A percentile compares a stretch with the other conserved stretches of the same genome.
phyloP scores from a whole-genome alignment of 176 grass and related monocot genomes.

The Triticum monococcum region DNA sequence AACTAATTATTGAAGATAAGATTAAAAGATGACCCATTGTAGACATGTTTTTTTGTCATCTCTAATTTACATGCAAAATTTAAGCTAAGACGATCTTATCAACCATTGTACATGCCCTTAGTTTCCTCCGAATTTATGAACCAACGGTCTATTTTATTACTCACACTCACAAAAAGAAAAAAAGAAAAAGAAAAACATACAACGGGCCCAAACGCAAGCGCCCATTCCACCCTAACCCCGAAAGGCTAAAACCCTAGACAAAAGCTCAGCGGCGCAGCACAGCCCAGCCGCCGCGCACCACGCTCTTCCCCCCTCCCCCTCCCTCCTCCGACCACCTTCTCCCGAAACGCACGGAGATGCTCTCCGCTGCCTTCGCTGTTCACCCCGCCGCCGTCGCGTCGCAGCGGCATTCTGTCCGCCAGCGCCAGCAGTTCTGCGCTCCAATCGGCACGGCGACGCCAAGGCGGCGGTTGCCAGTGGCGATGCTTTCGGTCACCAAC shows the following conservation, averaged over 20 bases:
- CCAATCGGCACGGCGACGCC: not conserved
- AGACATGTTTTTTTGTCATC: no score
- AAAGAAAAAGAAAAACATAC: not conserved
- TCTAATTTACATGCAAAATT: no score
- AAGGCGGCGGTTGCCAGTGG: not conserved
- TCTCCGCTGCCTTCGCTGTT: constrained; percentile 8
- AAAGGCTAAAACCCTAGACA: constrained; percentile 5
- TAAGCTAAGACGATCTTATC: no score
- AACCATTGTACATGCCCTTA: no score
- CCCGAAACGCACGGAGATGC: constrained; percentile 3
- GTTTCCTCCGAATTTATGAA: not conserved
- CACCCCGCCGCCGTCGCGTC: constrained; percentile 3
- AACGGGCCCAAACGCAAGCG: not conserved
- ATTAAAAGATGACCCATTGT: no score
- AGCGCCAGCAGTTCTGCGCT: not conserved
- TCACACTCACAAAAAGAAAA: not conserved
- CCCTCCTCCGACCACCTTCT: not conserved
- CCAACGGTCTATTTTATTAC: not conserved
- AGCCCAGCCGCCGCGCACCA: not conserved
- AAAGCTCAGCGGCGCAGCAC: not conserved
- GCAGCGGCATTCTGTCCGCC: not conserved
- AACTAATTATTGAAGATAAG: no score
- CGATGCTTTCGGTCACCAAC: constrained; percentile 20
- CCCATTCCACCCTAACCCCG: not conserved
- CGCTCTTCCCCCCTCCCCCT: not conserved